phyloP scores from a whole-genome alignment of 2,329 filamentous ascomycete genomes.

The Aspergillus fumigatiaffinis region DNA sequence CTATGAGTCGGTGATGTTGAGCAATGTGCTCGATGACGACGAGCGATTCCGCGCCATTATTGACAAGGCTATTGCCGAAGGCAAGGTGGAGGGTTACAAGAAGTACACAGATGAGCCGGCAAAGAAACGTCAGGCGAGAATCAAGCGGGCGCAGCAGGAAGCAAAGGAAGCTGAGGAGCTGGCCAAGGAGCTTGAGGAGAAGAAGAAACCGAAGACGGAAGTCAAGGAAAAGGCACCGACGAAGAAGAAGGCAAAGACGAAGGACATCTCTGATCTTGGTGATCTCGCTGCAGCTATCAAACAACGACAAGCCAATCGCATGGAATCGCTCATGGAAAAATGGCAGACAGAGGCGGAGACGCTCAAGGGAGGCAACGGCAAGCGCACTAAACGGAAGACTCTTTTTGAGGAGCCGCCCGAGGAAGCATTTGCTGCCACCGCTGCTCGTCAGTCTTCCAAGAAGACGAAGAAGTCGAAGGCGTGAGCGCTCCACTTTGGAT shows the following conservation, averaged over 20 bases:
- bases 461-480: constrained; percentile 32
- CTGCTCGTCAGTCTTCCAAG: constrained; percentile 38
- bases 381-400: constrained; percentile 40
- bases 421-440: constrained; percentile 52
- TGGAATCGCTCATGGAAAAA: constrained; percentile 62
- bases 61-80: constrained; percentile 68
- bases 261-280: neutral
- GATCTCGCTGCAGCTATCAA: constrained; percentile 71
- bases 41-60: constrained; percentile 78
- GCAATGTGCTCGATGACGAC: constrained; percentile 78
- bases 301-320: constrained; percentile 63
- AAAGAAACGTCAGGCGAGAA: constrained; percentile 56
- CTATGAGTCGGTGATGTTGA: constrained; percentile 83
- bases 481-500: constrained; percentile 1
- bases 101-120: constrained; percentile 72
- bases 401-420: constrained; percentile 56
- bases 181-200: constrained; percentile 69
- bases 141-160: constrained; percentile 63
- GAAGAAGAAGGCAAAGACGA: constrained; percentile 11
- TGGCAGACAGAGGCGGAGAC: constrained; percentile 63
- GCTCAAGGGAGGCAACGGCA: constrained; percentile 48
- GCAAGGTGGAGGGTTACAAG: constrained; percentile 63
- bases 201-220: constrained; percentile 60
- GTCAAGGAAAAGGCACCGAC: constrained; percentile 18
- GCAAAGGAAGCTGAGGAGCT: constrained; percentile 69